These are phyloP conservation scores for Macrocybe sp. DNA, from an alignment of 1,284 basidiomycete genomes.

Conservation along the genomic window DNA sequence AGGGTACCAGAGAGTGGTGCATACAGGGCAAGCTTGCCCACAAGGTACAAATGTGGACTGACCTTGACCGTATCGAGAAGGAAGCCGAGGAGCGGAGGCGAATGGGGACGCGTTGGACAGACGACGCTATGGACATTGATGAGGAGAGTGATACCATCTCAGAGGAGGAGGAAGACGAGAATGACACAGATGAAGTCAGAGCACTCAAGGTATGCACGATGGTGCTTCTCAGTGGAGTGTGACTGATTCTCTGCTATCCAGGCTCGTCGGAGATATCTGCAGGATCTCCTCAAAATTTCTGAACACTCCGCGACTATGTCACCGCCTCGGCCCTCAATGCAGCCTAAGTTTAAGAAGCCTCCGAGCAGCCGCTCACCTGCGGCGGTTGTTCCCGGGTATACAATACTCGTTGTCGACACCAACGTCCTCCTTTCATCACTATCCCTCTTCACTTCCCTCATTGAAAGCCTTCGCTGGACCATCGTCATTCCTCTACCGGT, in stretches of 20 bases:
- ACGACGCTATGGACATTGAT: slow-evolving; percentile 70
- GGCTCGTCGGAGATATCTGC: slow-evolving; percentile 66
- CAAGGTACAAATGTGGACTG: slow-evolving; percentile 69
- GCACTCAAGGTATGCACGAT: slow-evolving; percentile 61
- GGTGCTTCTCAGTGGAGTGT: not conserved
- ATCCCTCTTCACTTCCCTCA: slow-evolving; percentile 63
- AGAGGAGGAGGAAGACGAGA: slow-evolving; percentile 47
- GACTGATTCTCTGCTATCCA: slow-evolving; percentile 21
- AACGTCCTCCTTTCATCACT: slow-evolving; percentile 88
- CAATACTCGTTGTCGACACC: slow-evolving; percentile 89
- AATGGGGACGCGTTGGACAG: slow-evolving; percentile 54
- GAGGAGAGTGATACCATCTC: slow-evolving; percentile 34
- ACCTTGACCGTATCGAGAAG: slow-evolving; percentile 56
- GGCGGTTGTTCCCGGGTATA: slow-evolving; percentile 81
- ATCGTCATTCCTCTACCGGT: slow-evolving; percentile 90
- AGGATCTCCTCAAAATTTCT: slow-evolving; percentile 47
- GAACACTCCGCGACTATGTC: slow-evolving; percentile 24
- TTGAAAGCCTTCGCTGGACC: slow-evolving; percentile 84
- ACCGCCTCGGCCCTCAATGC: slow-evolving; percentile 27
- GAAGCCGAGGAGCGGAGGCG: slow-evolving; percentile 67
- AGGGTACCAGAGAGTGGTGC: slow-evolving; percentile 58
- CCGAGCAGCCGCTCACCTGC: slow-evolving; percentile 35
- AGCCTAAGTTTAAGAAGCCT: slow-evolving; percentile 25
- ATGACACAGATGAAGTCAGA: slow-evolving; percentile 70
- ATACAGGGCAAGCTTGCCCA: slow-evolving; percentile 64